These are phyloP conservation scores for Austroboletus niveus DNA, from an alignment of 1,284 basidiomycete species.

Conservation along the genomic window DNA sequence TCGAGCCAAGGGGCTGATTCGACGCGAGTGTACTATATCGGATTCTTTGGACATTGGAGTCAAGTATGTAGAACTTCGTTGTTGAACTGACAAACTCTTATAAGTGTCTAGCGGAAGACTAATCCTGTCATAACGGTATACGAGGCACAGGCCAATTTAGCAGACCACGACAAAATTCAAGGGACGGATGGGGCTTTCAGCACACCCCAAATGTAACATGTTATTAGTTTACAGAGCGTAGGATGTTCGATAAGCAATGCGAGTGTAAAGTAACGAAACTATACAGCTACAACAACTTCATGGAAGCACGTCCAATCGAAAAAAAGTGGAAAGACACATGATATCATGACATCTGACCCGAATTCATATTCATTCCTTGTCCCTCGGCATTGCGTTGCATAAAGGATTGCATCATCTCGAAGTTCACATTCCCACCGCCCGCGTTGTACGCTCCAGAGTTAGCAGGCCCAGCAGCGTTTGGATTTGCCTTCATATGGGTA, in stretches of 20 bases:
- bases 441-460: conserved; percentile 11
- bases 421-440: conserved; percentile 38
- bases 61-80: conserved; percentile 48
- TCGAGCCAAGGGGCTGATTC: conserved; percentile 70
- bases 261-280: conserved; percentile 15
- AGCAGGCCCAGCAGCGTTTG: conserved; percentile 7
- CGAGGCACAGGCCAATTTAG: conserved; percentile 74
- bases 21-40: conserved; percentile 69
- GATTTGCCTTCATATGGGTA: conserved; percentile 13
- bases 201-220: conserved; percentile 31
- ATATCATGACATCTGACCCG: conserved; percentile 7
- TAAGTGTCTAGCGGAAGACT: conserved; percentile 51
- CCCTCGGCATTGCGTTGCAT: conserved; percentile 52
- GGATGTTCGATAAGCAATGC: conserved; percentile 6
- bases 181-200: conserved; percentile 62
- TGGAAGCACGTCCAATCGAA: neutral
- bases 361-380: conserved; percentile 21
- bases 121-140: conserved; percentile 75
- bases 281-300: conserved; percentile 3
- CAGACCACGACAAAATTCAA: conserved; percentile 78
- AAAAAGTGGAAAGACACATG: neutral
- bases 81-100: neutral
- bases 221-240: conserved; percentile 5
- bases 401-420: conserved; percentile 62
- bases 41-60: conserved; percentile 77